Evolutionary conservation across 148 eudicot genomes (phyloP), one percentile per base, ranked within the genome.

Genomic region (Drosera capensis): DNA sequence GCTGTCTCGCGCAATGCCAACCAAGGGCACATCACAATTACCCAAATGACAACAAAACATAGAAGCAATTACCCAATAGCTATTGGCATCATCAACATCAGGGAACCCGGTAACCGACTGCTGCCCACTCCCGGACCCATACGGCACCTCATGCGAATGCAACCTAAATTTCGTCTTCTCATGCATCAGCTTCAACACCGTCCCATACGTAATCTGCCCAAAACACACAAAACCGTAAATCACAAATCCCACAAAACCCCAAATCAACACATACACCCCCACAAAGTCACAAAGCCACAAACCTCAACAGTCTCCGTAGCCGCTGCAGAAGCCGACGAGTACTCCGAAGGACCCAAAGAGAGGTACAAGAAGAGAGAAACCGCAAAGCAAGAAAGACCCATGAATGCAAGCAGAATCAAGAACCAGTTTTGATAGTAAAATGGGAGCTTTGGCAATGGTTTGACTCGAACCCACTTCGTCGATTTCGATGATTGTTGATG

Each of bases 121-220:
- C 68, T 90, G 99, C 38, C 99, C 99, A 63, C 99, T 90, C 47
- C 93, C 99, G 5, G 99, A 90, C 20, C 99, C 99, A 58, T 90
- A 90, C 5, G 95, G 99, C 51, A 90, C 85, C 45, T 90, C 95
- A 20, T 90, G 99, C 1, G 95, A 84, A 48, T 90, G 99, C 61
- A 90, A 62, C 49, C 95, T 65, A 39, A 58, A 73, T 48, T 76
- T 84, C 8, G 99, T 78, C 62, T 46, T 80, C 29, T 90, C 95
- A 38, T 90, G 95, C 95, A 78, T 84, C 56, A 90, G 73, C 59
- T 90, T 90, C 60, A 90, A 68, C 4, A 59, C 73, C 25, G 95
- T 84, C 11, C 95, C 95, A 66, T 78, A 84, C 7, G 99, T 80
- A 52, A 90, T 66, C 99, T 90, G 48, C 29, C 54, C 63, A 48